These are phyloP conservation scores for Leccinum laetum DNA, from an alignment of 1,284 basidiomycete genomes.

Conservation along the genomic window DNA sequence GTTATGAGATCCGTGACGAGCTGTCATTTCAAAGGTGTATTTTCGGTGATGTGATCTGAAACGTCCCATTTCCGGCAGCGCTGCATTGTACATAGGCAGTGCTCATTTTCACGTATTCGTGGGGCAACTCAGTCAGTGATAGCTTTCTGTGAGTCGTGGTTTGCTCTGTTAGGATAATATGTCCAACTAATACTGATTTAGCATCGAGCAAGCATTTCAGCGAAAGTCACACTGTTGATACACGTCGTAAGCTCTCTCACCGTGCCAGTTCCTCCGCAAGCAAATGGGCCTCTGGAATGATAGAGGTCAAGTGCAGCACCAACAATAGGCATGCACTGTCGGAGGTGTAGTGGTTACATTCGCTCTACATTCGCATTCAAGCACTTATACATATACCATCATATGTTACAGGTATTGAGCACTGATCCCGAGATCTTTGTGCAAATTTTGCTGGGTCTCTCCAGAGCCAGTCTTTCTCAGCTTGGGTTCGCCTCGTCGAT, in stretches of 20 bases:
- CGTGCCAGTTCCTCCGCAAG: not conserved
- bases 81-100: conserved; percentile 9
- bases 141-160: conserved; percentile 66
- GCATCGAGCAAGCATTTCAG: conserved; percentile 74
- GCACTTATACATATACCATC: not conserved
- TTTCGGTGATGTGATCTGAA: conserved; percentile 80
- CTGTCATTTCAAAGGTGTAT: conserved; percentile 66
- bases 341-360: conserved; percentile 47
- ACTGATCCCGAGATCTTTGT: not conserved
- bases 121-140: conserved; percentile 65
- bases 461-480: not conserved
- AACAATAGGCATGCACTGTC: conserved; percentile 81
- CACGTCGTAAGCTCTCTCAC: conserved; percentile 41
- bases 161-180: conserved; percentile 3
- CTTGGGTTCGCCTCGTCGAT: not conserved
- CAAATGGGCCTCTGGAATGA: conserved; percentile 69
- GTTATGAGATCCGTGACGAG: conserved; percentile 82
- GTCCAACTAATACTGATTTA: conserved; percentile 19
- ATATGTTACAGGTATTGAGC: conserved; percentile 45
- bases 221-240: conserved; percentile 79
- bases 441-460: not conserved
- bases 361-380: not conserved
- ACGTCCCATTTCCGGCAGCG: conserved; percentile 38
- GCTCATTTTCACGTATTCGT: conserved; percentile 31
- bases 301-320: conserved; percentile 69